Conservation (phyloP, 257 asterid genomes). For the Avicennia marina region DNA sequence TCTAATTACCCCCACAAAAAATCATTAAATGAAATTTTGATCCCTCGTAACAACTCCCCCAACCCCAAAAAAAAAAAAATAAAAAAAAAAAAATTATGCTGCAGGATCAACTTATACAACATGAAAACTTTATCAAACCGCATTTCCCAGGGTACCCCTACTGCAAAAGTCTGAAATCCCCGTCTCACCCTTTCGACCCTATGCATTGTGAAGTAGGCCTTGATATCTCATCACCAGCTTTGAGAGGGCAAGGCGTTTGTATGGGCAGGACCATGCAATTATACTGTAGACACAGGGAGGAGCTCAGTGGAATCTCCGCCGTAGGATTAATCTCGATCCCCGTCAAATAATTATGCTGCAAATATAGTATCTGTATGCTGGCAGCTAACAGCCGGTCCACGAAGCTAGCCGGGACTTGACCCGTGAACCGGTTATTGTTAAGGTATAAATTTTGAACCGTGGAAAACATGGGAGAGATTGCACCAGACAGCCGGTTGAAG, state of each 20-base stretch:
- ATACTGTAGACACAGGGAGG: conserved; percentile 85
- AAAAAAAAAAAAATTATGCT: too few species aligned
- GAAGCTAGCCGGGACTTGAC: conserved; percentile 61
- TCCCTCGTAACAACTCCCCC: too few species aligned
- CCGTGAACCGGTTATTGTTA: conserved; percentile 90
- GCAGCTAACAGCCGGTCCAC: conserved; percentile 78
- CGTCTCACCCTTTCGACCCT: conserved; percentile 60
- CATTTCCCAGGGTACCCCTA: too few species aligned
- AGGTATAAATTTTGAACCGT: conserved; percentile 74
- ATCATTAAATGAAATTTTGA: too few species aligned
- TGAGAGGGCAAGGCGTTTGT: conserved; percentile 77
- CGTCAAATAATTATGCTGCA: conserved; percentile 84
- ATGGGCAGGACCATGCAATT: conserved; percentile 92
- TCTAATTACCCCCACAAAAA: too few species aligned
- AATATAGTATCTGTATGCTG: conserved; percentile 51
- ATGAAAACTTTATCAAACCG: too few species aligned
- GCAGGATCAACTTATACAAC: too few species aligned
- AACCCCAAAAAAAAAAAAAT: too few species aligned
- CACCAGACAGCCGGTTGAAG: conserved; percentile 71
- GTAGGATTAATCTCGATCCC: conserved; percentile 78
- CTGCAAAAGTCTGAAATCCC: too few species aligned
- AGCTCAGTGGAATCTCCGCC: conserved; percentile 73
- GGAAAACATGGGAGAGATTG: conserved; percentile 62
- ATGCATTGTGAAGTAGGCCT: conserved; percentile 84
- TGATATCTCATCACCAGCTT: conserved; percentile 73